These are phyloP conservation scores for Grosmannia huntii DNA, from an alignment of 2,329 filamentous ascomycete species.

Conservation along the genomic window DNA sequence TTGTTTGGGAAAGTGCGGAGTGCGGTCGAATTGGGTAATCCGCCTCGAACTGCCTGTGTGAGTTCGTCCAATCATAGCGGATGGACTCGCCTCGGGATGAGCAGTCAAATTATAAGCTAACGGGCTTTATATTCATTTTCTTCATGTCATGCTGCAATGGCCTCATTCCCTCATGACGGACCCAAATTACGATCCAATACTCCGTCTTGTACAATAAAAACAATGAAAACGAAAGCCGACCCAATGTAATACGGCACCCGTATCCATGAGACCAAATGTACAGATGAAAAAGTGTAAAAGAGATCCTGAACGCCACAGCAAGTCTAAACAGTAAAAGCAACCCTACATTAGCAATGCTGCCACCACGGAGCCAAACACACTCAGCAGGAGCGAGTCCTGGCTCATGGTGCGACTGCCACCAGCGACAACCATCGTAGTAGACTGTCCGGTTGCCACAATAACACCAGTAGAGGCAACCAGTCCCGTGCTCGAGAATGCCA, in stretches of 20 bases:
- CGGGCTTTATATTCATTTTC: not conserved
- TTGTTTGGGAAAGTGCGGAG: not conserved
- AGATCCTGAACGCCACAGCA: too few species aligned
- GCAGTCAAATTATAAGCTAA: too few species aligned
- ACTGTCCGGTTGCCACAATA: not conserved
- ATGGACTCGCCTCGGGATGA: too few species aligned
- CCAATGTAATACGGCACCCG: not conserved
- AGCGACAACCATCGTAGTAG: not conserved
- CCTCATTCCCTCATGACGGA: not conserved
- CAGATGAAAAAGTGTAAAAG: not conserved
- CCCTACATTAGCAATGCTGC: not conserved
- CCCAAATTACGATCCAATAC: not conserved
- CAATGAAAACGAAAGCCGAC: not conserved
- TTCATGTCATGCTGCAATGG: not conserved
- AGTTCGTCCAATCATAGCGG: not conserved
- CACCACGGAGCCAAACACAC: not conserved
- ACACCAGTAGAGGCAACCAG: not conserved
- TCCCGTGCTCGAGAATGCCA: not conserved
- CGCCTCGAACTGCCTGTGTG: not conserved
- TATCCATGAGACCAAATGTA: not conserved
- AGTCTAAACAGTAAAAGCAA: not conserved
- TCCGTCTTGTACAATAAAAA: not conserved
- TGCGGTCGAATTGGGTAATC: not conserved
- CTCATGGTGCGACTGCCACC: not conserved
- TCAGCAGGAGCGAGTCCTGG: not conserved